Evolutionary conservation across 495 filamentous ascomycete genomes (phyloP), one percentile per base, ranked within the genome.

Genomic region (Massariosphaeria phaeospora): DNA sequence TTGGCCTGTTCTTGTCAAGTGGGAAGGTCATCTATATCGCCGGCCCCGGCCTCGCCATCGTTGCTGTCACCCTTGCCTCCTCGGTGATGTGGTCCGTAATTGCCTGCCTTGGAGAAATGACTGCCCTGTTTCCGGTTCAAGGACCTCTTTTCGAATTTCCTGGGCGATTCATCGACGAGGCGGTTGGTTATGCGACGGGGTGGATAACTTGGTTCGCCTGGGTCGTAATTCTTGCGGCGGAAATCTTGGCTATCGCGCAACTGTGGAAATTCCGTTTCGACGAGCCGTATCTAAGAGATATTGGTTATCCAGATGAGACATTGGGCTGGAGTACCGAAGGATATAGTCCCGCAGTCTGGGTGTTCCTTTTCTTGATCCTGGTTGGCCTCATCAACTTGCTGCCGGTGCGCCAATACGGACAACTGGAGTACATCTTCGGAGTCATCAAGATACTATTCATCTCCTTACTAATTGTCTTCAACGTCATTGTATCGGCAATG

Each of bases 151-250:
- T 76, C 65, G 75, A 77, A 52, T 77, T 77, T 59, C 67, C 75
- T 3, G 65, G 74, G 5, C 68, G 75, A 2, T 77, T 75, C 53
- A 55, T 78, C 7, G 73, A 76, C 48, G 62, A 67, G 40, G 70
- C 71, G 17, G 67, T 78, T 38, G 76, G 76, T 8, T 77, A 74
- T 66, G 74, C 73, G 8, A 69, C 72, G n/a, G 76, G 75, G 0
- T 83, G 76, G 76, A 73, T 76, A 39, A 76, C 76, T 35, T 82
- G 79, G 79, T 77, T 74, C 56, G 73, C 72, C 2, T 77, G 70
- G 49, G 58, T 63, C 17, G 61, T 69, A 1, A 48, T 72, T 23
- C 59, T 72, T 5, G 70, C 73, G 10, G 70, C 73, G 12, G 72
- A 77, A 49, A 47, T 76, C 0, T 67, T 73, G 11, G 73, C 75